Evolutionary conservation across 2,329 filamentous ascomycete species (phyloP), one percentile per base, ranked within the genome.

Genomic region (Myotisia sp.): DNA sequence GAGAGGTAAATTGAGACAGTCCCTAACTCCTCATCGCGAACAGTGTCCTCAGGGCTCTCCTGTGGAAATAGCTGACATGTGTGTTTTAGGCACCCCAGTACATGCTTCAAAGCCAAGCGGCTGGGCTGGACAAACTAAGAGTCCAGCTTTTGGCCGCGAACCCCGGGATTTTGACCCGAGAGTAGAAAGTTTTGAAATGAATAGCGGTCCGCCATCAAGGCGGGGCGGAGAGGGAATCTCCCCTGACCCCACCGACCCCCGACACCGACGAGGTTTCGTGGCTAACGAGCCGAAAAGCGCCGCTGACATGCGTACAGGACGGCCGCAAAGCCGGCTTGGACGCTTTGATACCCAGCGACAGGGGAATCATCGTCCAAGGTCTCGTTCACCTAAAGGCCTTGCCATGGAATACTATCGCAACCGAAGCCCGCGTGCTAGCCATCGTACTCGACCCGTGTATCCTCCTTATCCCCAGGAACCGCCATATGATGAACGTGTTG

Each of bases 311-410:
- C 29, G 34, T 9, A 26, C 5, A 42, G 44, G 29, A 4, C 40
- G 47, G 12, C 43, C 50, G 14, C 36, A 42, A 9, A 52, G 47
- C 34, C 41, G 48, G n/a, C 49, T 47, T 32, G 47, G 48, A 18
- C 41, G 48, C 23, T 51, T 50, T 29, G 47, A 50, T 36, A 42
- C 42, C 26, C 42, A 47, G 26, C 38, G 47, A 7, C 49, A 51
- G 32, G 42, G 38, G 17, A 44, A 44, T 22, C 38, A 45, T 16
- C 44, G 47, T 18, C 39, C 46, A 3, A 36, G 43, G n/a, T 48
- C 50, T 9, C 43, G 42, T 19, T 54, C 51, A n/a, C 48, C 51
- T 12, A 40, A 46, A 22, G 26, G 33, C 27, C 20, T 41, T 17
- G 36, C 40, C 6, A 21, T 42, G 12, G 48, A 47, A 21, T 50